Evolutionary conservation across 75 land plant genomes (phyloP), one percentile per base, ranked within the genome.

Genomic region (Gnetum montanum): DNA sequence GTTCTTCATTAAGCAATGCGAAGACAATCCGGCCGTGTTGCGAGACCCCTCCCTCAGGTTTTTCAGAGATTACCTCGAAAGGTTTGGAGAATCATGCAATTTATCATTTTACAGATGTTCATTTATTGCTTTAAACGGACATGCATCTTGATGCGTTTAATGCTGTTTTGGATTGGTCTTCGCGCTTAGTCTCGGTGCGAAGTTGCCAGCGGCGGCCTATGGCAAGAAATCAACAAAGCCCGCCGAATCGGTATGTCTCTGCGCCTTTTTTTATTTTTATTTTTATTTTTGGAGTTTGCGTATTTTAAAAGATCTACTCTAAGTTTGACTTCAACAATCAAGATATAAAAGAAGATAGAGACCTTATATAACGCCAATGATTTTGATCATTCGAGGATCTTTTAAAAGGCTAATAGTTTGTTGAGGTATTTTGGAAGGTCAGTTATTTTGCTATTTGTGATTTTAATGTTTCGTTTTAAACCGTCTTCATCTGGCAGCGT

Each of bases 61-160:
- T 78, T 92, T 92, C 82, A 70, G 95, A 15, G 77, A 85, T 58
- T 92, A 88, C 70, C 64, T 92, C 68, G 90, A 92, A 54, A 92
- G 72, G 97, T 91, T 54, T 19, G 41, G n/a, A n/a, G n/a, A n/a
- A n/a, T n/a, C n/a, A n/a, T n/a, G 4, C 5, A 24, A 24, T 31
- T 15, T n/a, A 25, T 46, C 8, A 4, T 59, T 49, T 57, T 23
- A 41, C 18, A 31, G 11, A 26, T 35, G 53, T 22, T 12, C n/a
- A 31, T 38, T 62, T 44, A 6, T 44, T 10, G 20, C 29, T 13
- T 47, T 10, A n/a, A n/a, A n/a, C n/a, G n/a, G n/a, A 6, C 25
- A 16, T 61, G 63, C 61, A 4, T 61, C n/a, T n/a, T n/a, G n/a
- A n/a, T n/a, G n/a, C n/a, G 19, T 31, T 50, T 24, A 4, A 8